These are phyloP conservation scores for Peribolospora baueri DNA, from an alignment of 768 basidiomycete genomes.

Conservation along the genomic window DNA sequence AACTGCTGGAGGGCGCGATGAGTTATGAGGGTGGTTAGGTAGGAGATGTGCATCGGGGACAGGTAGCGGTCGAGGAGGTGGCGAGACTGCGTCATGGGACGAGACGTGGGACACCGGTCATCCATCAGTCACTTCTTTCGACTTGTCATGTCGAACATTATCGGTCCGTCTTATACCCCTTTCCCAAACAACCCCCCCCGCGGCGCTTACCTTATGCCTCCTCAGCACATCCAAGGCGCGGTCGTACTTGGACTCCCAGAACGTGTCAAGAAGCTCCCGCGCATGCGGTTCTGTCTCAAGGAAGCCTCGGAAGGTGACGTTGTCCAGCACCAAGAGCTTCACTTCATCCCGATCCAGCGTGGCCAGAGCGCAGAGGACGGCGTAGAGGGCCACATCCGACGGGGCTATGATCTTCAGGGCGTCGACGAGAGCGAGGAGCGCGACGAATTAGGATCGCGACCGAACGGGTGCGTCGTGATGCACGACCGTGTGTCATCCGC, in stretches of 20 bases:
- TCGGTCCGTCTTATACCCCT: too few relatives aligned
- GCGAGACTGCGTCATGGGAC: conserved; percentile 30
- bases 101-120: neutral
- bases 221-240: conserved; percentile 49
- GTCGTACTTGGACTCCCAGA: conserved; percentile 69
- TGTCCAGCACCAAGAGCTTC: conserved; percentile 36
- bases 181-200: neutral
- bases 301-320: conserved; percentile 40
- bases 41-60: conserved; percentile 32
- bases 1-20: conserved; percentile 62
- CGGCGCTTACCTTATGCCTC: conserved; percentile 30
- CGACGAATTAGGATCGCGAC: neutral
- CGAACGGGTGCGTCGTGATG: neutral
- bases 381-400: conserved; percentile 66
- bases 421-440: neutral
- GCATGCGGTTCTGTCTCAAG: conserved; percentile 70
- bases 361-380: conserved; percentile 58
- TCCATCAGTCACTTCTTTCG: too few relatives aligned
- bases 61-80: conserved; percentile 61
- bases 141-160: neutral
- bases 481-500: neutral
- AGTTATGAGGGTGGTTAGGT: conserved; percentile 43
- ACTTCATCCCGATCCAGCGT: conserved; percentile 45
- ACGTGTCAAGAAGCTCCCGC: conserved; percentile 62
- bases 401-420: conserved; percentile 40